phyloP scores from a whole-genome alignment of 73 alveolate species.

The Breviolum minutum region DNA sequence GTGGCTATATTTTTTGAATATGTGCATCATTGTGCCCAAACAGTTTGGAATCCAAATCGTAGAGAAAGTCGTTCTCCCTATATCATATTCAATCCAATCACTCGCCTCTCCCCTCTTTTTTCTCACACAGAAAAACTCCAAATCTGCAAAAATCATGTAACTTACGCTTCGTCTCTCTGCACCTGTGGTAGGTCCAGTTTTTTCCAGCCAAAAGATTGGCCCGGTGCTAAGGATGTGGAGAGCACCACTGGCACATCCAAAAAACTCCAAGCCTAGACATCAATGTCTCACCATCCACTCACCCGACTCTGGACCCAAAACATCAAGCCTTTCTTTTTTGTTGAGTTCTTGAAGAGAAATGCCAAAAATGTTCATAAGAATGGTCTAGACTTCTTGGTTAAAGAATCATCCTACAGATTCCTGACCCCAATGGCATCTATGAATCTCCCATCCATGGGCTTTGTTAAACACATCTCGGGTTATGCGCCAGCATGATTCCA shows the following conservation, averaged over 20 bases:
- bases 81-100: too few relatives aligned
- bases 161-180: too few relatives aligned
- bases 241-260: neutral
- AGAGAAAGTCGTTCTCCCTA: too few relatives aligned
- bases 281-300: neutral
- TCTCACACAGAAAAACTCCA: too few relatives aligned
- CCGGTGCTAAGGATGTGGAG: constrained; percentile 18
- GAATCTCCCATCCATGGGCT: too few relatives aligned
- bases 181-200: neutral
- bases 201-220: constrained; percentile 64
- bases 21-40: too few relatives aligned
- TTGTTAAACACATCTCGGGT: too few relatives aligned
- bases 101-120: too few relatives aligned
- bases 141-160: too few relatives aligned
- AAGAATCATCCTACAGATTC: neutral
- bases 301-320: neutral
- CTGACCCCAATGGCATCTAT: neutral
- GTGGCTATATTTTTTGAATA: too few relatives aligned
- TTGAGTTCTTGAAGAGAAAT: neutral
- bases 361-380: neutral
- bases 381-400: neutral
- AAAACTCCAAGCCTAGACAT: neutral
- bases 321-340: neutral
- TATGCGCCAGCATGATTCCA: too few relatives aligned
- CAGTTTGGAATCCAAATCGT: too few relatives aligned